A percentile compares a stretch with the other conserved stretches of the same genome.
Conservation (phyloP, 164 flowering plant species). For the Liquidambar formosana region DNA sequence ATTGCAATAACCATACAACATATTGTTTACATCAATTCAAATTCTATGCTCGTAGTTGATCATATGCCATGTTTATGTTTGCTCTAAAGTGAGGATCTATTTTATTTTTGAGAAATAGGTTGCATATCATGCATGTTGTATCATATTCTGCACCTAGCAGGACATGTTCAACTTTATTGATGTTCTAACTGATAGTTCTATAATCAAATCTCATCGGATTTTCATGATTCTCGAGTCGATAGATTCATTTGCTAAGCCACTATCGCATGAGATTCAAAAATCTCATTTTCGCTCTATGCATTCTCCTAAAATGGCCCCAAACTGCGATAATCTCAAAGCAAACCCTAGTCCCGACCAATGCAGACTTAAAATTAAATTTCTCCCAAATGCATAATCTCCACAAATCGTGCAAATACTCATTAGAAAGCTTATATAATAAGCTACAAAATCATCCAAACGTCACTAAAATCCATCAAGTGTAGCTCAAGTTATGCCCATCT, state of each 20-base stretch:
- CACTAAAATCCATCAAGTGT: constrained; percentile 31
- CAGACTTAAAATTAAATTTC: constrained; percentile 23
- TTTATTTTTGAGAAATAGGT: background rate
- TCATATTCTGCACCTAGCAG: background rate
- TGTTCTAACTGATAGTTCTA: constrained; percentile 12
- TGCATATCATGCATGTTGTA: background rate
- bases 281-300: background rate
- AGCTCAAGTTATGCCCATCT: constrained; percentile 31
- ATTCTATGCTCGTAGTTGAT: too few species aligned
- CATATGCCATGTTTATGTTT: too few species aligned
- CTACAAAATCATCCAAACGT: constrained; percentile 35
- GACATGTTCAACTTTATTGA: constrained; percentile 45
- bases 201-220: constrained; percentile 22
- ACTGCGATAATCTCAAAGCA: constrained; percentile 23
- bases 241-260: constrained; percentile 25
- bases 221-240: constrained; percentile 31
- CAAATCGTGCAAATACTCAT: constrained; percentile 15
- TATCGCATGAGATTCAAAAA: constrained; percentile 10
- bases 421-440: constrained; percentile 47
- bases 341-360: constrained; percentile 38
- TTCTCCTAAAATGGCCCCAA: constrained; percentile 21
- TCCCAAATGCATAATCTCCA: constrained; percentile 12
- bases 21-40: too few species aligned
- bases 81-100: too few species aligned
- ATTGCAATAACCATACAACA: too few species aligned